Conservation (phyloP, 2,329 filamentous ascomycete species). For the Neobulgaria alba region DNA sequence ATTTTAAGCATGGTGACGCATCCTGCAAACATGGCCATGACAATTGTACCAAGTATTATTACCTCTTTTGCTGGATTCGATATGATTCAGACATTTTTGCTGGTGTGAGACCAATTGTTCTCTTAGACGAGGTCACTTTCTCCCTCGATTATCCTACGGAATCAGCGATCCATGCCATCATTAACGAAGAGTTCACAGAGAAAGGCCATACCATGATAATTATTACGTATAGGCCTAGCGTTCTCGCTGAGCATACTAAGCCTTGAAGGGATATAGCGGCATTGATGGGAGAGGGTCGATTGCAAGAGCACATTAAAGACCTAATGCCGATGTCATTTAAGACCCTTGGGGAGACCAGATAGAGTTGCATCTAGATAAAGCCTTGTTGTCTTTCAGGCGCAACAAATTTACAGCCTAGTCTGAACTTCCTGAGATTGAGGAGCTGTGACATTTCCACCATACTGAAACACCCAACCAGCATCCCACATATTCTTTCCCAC, state of each 20-base stretch:
- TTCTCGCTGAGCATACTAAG: constrained; percentile 19
- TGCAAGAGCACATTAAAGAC: background rate
- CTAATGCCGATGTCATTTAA: background rate
- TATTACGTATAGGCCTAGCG: constrained; percentile 30
- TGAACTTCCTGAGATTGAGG: background rate
- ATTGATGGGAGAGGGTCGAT: constrained; percentile 22
- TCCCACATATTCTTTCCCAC: background rate
- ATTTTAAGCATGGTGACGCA: constrained; percentile 18
- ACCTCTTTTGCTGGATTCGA: constrained; percentile 16
- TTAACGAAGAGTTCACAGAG: constrained; percentile 27
- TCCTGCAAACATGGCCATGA: constrained; percentile 20
- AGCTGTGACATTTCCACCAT: background rate
- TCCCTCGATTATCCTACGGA: constrained; percentile 31
- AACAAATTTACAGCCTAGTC: background rate
- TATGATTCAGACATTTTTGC: constrained; percentile 26
- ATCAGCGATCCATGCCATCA: constrained; percentile 26
- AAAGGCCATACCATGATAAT: constrained; percentile 28
- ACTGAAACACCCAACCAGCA: background rate
- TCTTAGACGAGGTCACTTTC: constrained; percentile 37
- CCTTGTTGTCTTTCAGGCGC: background rate
- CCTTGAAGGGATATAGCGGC: constrained; percentile 23
- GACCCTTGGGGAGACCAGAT: background rate
- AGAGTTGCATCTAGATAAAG: background rate
- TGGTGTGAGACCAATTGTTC: constrained; percentile 28
- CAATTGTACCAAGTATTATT: constrained; percentile 13